Percentiles rank a stretch among this genome's conserved stretches.
These are phyloP conservation scores for Wickerhamomyces pijperi DNA, from an alignment of 805 yeast species.

Conservation along the genomic window DNA sequence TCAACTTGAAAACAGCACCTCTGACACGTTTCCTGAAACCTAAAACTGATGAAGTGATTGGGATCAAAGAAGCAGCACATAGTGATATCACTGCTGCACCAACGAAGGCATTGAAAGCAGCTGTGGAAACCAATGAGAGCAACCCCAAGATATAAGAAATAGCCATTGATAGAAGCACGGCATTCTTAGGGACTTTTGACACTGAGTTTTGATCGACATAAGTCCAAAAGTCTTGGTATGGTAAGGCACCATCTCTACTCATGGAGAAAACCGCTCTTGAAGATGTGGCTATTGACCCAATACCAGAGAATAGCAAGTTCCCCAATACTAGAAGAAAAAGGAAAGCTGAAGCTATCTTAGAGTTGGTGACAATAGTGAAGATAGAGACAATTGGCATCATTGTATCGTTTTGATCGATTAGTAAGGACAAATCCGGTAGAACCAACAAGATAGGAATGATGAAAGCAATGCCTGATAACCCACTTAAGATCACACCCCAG, in stretches of 20 bases:
- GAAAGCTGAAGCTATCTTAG: conserved; percentile 57
- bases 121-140: conserved; percentile 54
- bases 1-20: conserved; percentile 59
- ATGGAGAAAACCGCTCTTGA: conserved; percentile 75
- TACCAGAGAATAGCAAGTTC: conserved; percentile 63
- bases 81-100: conserved; percentile 73
- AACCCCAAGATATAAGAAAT: conserved; percentile 51
- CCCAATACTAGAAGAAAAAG: conserved; percentile 57
- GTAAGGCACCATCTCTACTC: conserved; percentile 77
- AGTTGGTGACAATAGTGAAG: conserved; percentile 59
- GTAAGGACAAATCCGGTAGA: conserved; percentile 48
- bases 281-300: conserved; percentile 72
- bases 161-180: conserved; percentile 52
- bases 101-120: conserved; percentile 76
- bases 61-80: conserved; percentile 68
- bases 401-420: conserved; percentile 52
- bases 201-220: conserved; percentile 45
- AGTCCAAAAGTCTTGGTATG: conserved; percentile 53
- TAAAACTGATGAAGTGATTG: conserved; percentile 51
- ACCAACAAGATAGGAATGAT: conserved; percentile 63
- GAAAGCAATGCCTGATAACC: conserved; percentile 61
- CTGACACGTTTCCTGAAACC: conserved; percentile 49
- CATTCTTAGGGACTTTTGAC: conserved; percentile 58
- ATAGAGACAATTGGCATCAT: conserved; percentile 73
- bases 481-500: conserved; percentile 51